A percentile compares a stretch with the other conserved stretches of the same genome.
Evolutionary conservation across 345 rosid genomes (phyloP).

Genomic region (Eucalyptus albens): DNA sequence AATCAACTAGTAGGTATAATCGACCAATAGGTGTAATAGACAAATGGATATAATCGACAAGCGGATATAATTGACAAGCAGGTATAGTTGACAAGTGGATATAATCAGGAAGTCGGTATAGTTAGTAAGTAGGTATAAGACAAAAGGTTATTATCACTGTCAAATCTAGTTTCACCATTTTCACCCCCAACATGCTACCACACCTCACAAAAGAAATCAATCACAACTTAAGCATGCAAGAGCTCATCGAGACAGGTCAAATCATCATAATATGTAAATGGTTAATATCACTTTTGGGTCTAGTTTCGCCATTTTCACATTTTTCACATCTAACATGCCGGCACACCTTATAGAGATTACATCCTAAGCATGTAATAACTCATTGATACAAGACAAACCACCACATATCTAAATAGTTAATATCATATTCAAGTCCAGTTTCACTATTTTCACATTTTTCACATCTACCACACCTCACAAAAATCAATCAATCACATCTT

Average conservation of each 20-base stretch:
- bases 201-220: neutral
- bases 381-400: neutral
- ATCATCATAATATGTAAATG: too few relatives aligned
- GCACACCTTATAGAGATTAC: neutral
- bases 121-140: neutral
- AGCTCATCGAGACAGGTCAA: neutral
- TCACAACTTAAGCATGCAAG: neutral
- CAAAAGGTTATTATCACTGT: neutral
- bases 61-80: neutral
- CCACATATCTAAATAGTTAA: neutral
- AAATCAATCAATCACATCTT: neutral
- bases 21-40: too few relatives aligned
- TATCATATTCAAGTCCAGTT: neutral
- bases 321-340: neutral
- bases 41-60: neutral
- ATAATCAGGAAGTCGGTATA: accelerated
- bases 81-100: neutral
- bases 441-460: neutral
- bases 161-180: neutral
- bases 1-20: too few relatives aligned
- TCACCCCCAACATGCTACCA: neutral
- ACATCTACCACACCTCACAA: neutral
- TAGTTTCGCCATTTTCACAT: neutral
- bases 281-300: neutral
- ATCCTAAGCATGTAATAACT: neutral